A percentile compares a stretch with the other conserved stretches of the same genome.
phyloP scores from a whole-genome alignment of 768 basidiomycete species.

The Auricularia heimuer region DNA sequence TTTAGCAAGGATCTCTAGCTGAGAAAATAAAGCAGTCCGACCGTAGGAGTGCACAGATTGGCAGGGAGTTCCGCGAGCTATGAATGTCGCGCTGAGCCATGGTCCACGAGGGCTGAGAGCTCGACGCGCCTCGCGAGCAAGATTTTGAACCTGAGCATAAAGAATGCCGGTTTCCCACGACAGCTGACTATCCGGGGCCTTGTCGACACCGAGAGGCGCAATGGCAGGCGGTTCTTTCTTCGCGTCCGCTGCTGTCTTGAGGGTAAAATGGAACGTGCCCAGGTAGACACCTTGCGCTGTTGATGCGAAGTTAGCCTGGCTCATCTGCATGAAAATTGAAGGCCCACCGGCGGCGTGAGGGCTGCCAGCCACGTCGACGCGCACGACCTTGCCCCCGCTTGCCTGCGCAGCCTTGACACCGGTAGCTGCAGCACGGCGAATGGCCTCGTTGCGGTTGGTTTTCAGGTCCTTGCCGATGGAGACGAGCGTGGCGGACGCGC shows the following conservation, averaged over 20 bases:
- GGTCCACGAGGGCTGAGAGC: not conserved
- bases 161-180: constrained; percentile 61
- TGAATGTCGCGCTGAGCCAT: not conserved
- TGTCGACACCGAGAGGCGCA: constrained; percentile 36
- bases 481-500: not conserved
- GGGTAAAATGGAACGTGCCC: constrained; percentile 62
- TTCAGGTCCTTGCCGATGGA: not conserved
- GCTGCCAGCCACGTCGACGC: constrained; percentile 54
- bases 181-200: constrained; percentile 33
- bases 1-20: not conserved
- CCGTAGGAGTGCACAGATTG: constrained; percentile 79
- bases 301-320: not conserved
- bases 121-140: constrained; percentile 57
- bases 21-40: constrained; percentile 19
- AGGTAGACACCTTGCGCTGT: constrained; percentile 71
- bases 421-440: not conserved
- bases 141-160: constrained; percentile 70
- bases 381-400: constrained; percentile 43
- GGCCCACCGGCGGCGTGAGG: constrained; percentile 67
- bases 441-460: not conserved
- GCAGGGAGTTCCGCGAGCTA: constrained; percentile 80
- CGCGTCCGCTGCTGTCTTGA: constrained; percentile 66
- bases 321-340: not conserved
- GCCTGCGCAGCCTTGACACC: constrained; percentile 4
- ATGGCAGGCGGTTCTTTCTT: constrained; percentile 39